These are phyloP conservation scores for Onygenales sp. DNA, from an alignment of 2,329 filamentous ascomycete species.

Conservation along the genomic window DNA sequence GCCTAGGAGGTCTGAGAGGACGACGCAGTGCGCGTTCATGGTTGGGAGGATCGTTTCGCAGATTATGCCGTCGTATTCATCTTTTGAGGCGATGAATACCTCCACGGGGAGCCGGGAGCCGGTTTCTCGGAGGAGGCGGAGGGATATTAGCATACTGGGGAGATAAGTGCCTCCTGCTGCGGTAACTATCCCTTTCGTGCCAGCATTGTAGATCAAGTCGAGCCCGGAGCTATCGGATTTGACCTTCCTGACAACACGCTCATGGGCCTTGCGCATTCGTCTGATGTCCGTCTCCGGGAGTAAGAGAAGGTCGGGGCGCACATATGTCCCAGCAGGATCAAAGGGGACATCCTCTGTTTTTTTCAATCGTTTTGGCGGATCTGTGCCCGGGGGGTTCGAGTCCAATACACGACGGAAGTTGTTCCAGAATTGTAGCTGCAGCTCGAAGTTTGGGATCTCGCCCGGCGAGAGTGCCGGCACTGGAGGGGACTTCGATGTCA, in stretches of 20 bases:
- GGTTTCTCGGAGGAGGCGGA: conserved; percentile 36
- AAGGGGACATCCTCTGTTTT: conserved; percentile 9
- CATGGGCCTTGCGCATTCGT: conserved; percentile 23
- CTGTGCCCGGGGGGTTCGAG: neutral
- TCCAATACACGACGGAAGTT: neutral
- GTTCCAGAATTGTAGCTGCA: conserved; percentile 2
- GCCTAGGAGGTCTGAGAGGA: conserved; percentile 35
- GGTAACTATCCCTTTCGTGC: conserved; percentile 24
- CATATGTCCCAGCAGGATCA: conserved; percentile 14
- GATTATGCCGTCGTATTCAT: conserved; percentile 33
- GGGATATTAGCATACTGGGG: conserved; percentile 34
- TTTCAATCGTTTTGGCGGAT: conserved; percentile 1
- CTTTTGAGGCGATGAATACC: conserved; percentile 33
- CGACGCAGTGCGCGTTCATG: conserved; percentile 34
- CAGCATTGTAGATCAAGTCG: conserved; percentile 19
- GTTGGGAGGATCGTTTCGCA: conserved; percentile 35
- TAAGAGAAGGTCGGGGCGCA: conserved; percentile 20
- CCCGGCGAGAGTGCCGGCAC: neutral
- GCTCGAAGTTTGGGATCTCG: conserved; percentile 1
- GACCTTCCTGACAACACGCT: conserved; percentile 22
- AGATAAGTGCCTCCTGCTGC: conserved; percentile 35
- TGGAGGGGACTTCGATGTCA: neutral
- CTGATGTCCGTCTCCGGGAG: conserved; percentile 19
- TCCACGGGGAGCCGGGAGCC: conserved; percentile 37
- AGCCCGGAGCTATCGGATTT: conserved; percentile 12